Percentiles rank a stretch among this genome's conserved stretches.
Evolutionary conservation across 768 basidiomycete species (phyloP).

Genomic region (Leucocoprinus leucothites): DNA sequence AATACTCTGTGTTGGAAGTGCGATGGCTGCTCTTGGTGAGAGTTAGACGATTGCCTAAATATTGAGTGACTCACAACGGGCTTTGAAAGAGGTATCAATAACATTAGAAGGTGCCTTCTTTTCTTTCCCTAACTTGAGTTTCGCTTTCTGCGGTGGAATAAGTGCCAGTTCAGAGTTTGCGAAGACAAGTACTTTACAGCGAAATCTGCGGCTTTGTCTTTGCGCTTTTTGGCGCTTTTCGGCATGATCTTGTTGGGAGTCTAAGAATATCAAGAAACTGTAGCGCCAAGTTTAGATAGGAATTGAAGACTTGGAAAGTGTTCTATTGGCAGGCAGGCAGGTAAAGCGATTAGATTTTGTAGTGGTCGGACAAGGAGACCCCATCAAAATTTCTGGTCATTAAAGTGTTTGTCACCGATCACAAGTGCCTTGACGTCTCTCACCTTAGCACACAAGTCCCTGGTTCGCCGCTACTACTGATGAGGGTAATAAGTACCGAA

Average conservation of each 20-base stretch:
- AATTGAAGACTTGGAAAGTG: no score
- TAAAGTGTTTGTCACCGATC: no score
- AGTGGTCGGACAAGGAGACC: background rate
- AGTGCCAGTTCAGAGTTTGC: background rate
- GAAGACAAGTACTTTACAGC: slow-evolving; percentile 43
- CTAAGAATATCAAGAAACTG: background rate
- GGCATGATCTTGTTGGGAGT: slow-evolving; percentile 53
- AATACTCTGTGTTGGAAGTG: slow-evolving; percentile 83
- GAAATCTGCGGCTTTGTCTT: slow-evolving; percentile 87
- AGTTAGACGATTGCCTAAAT: slow-evolving; percentile 10
- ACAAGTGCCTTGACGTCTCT: no score
- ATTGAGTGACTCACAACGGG: slow-evolving; percentile 65
- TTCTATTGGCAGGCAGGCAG: background rate
- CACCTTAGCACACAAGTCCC: no score
- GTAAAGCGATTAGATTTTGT: background rate
- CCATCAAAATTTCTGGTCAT: background rate
- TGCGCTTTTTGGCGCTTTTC: slow-evolving; percentile 83
- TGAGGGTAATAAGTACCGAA: no score
- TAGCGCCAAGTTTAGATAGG: background rate
- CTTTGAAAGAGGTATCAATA: slow-evolving; percentile 94
- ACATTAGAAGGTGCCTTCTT: slow-evolving; percentile 81
- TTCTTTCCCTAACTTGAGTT: slow-evolving; percentile 94
- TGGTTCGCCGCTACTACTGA: no score
- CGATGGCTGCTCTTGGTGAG: slow-evolving; percentile 64
- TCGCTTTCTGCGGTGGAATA: slow-evolving; percentile 74